phyloP scores from a whole-genome alignment of 2,329 filamentous ascomycete genomes.

The Pseudogymnoascus verrucosus region DNA sequence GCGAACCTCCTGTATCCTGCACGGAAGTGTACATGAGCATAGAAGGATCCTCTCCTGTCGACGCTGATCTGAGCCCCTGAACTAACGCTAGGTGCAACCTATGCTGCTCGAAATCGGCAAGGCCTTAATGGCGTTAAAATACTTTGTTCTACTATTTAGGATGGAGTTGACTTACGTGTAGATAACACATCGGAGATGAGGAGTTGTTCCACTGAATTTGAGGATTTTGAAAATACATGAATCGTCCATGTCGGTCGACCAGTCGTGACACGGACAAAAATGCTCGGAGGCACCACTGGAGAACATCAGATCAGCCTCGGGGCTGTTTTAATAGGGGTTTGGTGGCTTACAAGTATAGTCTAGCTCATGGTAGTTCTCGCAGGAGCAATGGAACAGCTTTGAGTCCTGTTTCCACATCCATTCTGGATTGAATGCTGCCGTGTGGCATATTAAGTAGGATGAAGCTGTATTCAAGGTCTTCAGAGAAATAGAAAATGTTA shows the following conservation, averaged over 20 bases:
- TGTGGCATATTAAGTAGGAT: neutral
- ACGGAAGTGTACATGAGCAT: slow-evolving; percentile 13
- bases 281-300: slow-evolving; percentile 7
- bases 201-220: slow-evolving; percentile 5
- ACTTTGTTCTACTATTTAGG: too few relatives aligned
- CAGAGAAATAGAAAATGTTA: neutral
- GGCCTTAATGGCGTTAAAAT: neutral
- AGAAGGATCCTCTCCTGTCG: slow-evolving; percentile 1
- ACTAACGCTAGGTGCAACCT: slow-evolving; percentile 1
- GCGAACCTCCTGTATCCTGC: neutral
- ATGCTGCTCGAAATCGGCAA: neutral
- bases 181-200: neutral
- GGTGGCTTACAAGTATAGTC: neutral
- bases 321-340: neutral
- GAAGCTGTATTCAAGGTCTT: neutral
- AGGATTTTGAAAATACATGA: neutral
- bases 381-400: slow-evolving; percentile 3
- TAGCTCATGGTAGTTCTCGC: slow-evolving; percentile 5
- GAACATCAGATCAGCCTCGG: neutral
- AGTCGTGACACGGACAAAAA: slow-evolving; percentile 6
- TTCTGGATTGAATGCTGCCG: slow-evolving; percentile 3
- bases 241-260: slow-evolving; percentile 6
- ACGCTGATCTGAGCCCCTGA: slow-evolving; percentile 11
- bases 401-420: neutral
- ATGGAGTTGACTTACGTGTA: neutral